Evolutionary conservation across 345 rosid species (phyloP), one percentile per base, ranked within the genome.

Genomic region (Salix viminalis): DNA sequence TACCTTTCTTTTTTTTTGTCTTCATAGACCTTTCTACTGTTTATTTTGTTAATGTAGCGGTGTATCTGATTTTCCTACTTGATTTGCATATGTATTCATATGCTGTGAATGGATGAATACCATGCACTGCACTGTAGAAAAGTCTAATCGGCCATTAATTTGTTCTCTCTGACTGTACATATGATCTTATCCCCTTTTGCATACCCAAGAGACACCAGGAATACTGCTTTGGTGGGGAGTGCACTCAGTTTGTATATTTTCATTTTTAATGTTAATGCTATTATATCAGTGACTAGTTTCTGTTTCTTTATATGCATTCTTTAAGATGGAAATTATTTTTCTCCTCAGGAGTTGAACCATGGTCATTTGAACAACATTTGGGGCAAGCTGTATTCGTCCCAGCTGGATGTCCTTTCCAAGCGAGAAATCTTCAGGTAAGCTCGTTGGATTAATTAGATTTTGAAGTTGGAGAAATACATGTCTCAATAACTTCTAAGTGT

Each of bases 311-410:
- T 79, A 44, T 15, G 56, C 5, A 36, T 34, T 42, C n/a, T 19
- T 18, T 30, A 60, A 32, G 52, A 70, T 46, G 26, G 14, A 34
- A 36, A 48, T n/a, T 60, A 18, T 56, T 44, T n/a, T 77, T 65
- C 36, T 65, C 72, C 61, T 30, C 86, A 96, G 99, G 98, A 79
- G 89, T 96, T 52, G 98, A 91, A 87, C 98, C 97, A 58, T 96
- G 97, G 97, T 86, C 97, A 24, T 87, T 91, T 84, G 89, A 91
- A 66, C 99, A 96, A 77, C 79, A 74, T 86, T 79, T 81, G 67
- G 98, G 99, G 79, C 82, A 96, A 81, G 97, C 99, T 67, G 83
- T 96, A 67, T 96, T 96, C 84, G 65, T 96, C 66, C 99, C 99
- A 37, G 94, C 99, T 77, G 97, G 99, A 69, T 93, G 98, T 83